phyloP scores from a whole-genome alignment of 345 rosid genomes.

The Eucalyptus albens region DNA sequence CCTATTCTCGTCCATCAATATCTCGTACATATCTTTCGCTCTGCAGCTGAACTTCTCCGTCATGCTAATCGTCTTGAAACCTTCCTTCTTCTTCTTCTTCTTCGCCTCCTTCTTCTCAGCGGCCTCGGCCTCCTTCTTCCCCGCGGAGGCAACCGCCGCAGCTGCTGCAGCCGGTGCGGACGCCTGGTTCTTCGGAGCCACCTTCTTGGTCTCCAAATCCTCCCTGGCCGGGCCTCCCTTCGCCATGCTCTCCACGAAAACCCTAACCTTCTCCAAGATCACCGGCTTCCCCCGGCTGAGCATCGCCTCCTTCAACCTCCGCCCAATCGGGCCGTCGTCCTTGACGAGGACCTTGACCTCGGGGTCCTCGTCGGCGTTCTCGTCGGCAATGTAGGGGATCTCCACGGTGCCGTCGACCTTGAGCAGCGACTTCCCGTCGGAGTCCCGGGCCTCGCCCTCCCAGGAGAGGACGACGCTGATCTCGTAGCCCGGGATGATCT shows the following conservation, averaged over 20 bases:
- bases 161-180: background rate
- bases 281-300: conserved; percentile 53
- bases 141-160: background rate
- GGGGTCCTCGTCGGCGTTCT: conserved; percentile 94
- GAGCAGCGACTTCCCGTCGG: conserved; percentile 44
- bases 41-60: conserved; percentile 83
- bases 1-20: conserved; percentile 91
- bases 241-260: conserved; percentile 68
- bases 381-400: conserved; percentile 89
- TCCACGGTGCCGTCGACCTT: conserved; percentile 72
- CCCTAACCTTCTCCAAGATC: conserved; percentile 57
- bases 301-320: conserved; percentile 80
- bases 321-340: conserved; percentile 75
- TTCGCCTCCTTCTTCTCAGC: conserved; percentile 11
- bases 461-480: conserved; percentile 51
- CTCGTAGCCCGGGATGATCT: conserved; percentile 93
- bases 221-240: conserved; percentile 79
- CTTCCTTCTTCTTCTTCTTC: conserved; percentile 31
- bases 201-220: conserved; percentile 65
- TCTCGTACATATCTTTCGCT: conserved; percentile 75
- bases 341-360: conserved; percentile 60
- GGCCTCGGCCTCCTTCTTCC: conserved; percentile 8
- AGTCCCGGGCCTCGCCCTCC: conserved; percentile 85
- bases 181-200: conserved; percentile 23
- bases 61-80: conserved; percentile 64